A percentile compares a stretch with the other conserved stretches of the same genome.
Evolutionary conservation across 768 basidiomycete species (phyloP).

Genomic region (Cyathus striatus): DNA sequence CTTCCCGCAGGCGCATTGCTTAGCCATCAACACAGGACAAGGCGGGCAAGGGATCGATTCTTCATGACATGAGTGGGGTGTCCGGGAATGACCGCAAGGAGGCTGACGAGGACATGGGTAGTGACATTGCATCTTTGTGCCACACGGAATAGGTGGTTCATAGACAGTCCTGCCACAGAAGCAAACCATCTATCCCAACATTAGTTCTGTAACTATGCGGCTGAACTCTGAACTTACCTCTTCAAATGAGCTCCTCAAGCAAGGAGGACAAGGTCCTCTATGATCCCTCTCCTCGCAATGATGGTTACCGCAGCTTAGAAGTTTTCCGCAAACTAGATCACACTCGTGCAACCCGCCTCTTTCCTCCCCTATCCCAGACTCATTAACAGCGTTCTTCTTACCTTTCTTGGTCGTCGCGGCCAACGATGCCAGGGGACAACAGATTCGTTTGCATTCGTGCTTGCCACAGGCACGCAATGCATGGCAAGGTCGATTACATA

Average conservation of each 20-base stretch:
- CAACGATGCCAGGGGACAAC: slow-evolving; percentile 83
- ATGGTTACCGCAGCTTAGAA: slow-evolving; percentile 73
- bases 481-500: slow-evolving; percentile 77
- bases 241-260: slow-evolving; percentile 86
- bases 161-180: slow-evolving; percentile 81
- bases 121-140: slow-evolving; percentile 69
- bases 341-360: slow-evolving; percentile 77
- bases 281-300: slow-evolving; percentile 80
- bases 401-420: slow-evolving; percentile 45
- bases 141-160: slow-evolving; percentile 87
- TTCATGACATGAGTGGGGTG: slow-evolving; percentile 81
- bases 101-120: slow-evolving; percentile 74
- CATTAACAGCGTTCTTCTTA: slow-evolving; percentile 44
- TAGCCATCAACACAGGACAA: slow-evolving; percentile 76
- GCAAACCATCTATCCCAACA: slow-evolving; percentile 60
- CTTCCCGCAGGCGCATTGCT: slow-evolving; percentile 88
- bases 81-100: slow-evolving; percentile 77
- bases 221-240: slow-evolving; percentile 69
- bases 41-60: slow-evolving; percentile 70
- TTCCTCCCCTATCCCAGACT: slow-evolving; percentile 44
- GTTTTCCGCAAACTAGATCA: slow-evolving; percentile 72
- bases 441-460: slow-evolving; percentile 80
- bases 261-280: slow-evolving; percentile 73
- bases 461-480: slow-evolving; percentile 79
- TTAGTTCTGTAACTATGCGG: too few species aligned